Evolutionary conservation across 1,139 yeast species (phyloP), one percentile per base, ranked within the genome.

Genomic region (Pneumocystis canis): DNA sequence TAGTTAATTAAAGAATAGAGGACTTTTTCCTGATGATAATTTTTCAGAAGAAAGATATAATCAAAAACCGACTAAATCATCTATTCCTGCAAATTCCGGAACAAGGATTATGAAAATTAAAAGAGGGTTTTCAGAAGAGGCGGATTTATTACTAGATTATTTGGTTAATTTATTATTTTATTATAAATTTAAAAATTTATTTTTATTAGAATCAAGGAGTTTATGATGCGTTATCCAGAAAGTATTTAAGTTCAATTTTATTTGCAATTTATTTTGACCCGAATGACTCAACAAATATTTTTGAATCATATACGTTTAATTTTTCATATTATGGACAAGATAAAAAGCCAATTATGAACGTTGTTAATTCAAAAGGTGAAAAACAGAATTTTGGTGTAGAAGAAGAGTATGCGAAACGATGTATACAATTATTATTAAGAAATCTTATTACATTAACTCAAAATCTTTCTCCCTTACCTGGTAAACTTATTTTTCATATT

Each of bases 371-470:
- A 25, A 57, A 64, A 3, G 68, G 66, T 25, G 60, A 54, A 4
- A 30, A 18, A 4, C 40, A 59, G 16, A 40, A 54, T 9, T 58
- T 66, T 53, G 66, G 63, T 30, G 62, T 67, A 5, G 30, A 47
- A 31, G 57, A 60, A n/a, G 64, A 59, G 20, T 72, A 74, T 39
- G 75, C 80, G 7, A 73, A 80, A 65, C 72, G 72, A 63, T 73
- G 75, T 66, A 72, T 78, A 7, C 80, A 78, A 64, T 78, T 76
- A 61, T 68, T 82, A 61, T 76, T 82, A 74, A 76, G 77, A 68
- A 72, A 79, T 64, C 75, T 82, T 62, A 79, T 82, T 33, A 73
- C 80, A 0, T 71, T 79, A n/a, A 80, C 84, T 0, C 85, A 82
- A 69, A 73, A 79, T 0, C 72, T 82, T 40, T 78, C 80, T 30